Conservation (phyloP, 352 stramenopile species). For the Phytopythium litorale region DNA sequence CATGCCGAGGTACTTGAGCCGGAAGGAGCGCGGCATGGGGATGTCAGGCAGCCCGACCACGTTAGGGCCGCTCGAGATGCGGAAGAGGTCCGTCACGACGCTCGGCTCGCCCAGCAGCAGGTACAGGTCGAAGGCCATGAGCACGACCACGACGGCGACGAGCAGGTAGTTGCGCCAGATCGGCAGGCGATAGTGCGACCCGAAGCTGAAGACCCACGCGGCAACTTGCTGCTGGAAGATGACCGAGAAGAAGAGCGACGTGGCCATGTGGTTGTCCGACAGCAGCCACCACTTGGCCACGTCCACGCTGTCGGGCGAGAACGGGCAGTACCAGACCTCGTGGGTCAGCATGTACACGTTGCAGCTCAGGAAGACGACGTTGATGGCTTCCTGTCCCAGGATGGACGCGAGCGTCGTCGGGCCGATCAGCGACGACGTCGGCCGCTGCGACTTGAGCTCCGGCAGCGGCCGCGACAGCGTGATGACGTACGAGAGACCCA, state of each 20-base stretch:
- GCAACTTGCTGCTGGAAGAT: slow-evolving; percentile 29
- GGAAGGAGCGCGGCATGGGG: slow-evolving; percentile 36
- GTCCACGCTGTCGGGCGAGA: slow-evolving; percentile 16
- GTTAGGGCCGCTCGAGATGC: slow-evolving; percentile 48
- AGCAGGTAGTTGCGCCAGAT: slow-evolving; percentile 43
- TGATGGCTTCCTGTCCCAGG: slow-evolving; percentile 34
- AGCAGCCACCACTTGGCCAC: slow-evolving; percentile 27
- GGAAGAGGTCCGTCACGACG: slow-evolving; percentile 35
- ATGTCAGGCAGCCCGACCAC: slow-evolving; percentile 43
- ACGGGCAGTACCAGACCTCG: slow-evolving; percentile 23
- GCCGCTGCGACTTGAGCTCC: slow-evolving; percentile 24
- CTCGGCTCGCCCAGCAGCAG: slow-evolving; percentile 36
- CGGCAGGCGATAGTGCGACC: slow-evolving; percentile 34
- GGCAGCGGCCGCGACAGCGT: slow-evolving; percentile 49
- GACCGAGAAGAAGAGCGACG: slow-evolving; percentile 24
- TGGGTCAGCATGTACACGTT: slow-evolving; percentile 15
- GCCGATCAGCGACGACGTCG: slow-evolving; percentile 49
- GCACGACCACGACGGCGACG: slow-evolving; percentile 21
- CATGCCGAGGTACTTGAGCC: slow-evolving; percentile 25
- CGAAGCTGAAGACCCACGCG: slow-evolving; percentile 36
- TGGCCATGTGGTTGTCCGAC: slow-evolving; percentile 24
- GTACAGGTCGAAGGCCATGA: slow-evolving; percentile 31
- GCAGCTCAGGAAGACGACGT: slow-evolving; percentile 33
- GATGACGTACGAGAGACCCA: slow-evolving; percentile 70
- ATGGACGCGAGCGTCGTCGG: slow-evolving; percentile 26